Evolutionary conservation across 129 eudicot species (phyloP), one percentile per base, ranked within the genome.

Genomic region (Flaveria trinervia): DNA sequence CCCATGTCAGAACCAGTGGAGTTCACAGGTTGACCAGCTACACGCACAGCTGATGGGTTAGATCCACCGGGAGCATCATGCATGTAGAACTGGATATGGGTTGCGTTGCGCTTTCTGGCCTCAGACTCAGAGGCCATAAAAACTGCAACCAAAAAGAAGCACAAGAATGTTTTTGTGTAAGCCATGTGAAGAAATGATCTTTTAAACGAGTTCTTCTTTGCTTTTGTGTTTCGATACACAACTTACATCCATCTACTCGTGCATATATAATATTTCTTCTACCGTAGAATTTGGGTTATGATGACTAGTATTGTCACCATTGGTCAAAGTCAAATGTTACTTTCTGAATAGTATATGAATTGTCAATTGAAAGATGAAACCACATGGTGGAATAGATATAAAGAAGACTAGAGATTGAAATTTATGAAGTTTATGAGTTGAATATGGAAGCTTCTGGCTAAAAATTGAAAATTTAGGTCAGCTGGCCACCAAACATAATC

Each of bases 11-110:
- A 16, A 28, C 20, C 59, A 0, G 72, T 68, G 59, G 41, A 30
- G 1, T 81, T 81, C 4, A 16, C n/a, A 46, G 80, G 26, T 75
- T 76, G 81, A 33, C 84, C 67, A 0, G 83, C 85, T 7, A 87
- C 82, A 52, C 57, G 66, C 11, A 81, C 67, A 0, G 84, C 86
- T 0, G 92, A 75, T 9, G 96, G 84, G 65, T 89, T 76, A 12
- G 82, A 70, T 16, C 92, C 96, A 9, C 77, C 3, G 0, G 72
- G 60, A 2, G 76, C 52, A 45, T 89, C 92, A 20, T 89, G 96
- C 83, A 85, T 87, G 81, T 83, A 89, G 84, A 89, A 89, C 23
- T 89, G 90, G 39, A 87, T 88, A 65, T 81, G 77, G 44, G 85
- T 83, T 41, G 57, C 0, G 43, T 82, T 82, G 68, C 68, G 71